Conservation (phyloP, 164 flowering plant species). For the Tetrastigma voinierianum region DNA sequence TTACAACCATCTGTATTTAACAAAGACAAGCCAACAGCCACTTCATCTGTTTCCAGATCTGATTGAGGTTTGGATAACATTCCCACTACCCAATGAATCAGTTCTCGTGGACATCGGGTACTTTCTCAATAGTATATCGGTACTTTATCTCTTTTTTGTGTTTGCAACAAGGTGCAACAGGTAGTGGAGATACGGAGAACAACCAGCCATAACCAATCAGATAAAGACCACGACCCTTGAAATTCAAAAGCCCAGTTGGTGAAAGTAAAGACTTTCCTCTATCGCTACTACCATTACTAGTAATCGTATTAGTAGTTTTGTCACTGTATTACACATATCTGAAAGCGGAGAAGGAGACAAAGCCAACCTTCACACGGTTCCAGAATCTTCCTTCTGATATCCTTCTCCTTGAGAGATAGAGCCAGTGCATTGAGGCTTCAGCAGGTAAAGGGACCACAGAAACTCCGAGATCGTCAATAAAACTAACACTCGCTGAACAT, state of each 20-base stretch:
- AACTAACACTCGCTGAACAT: slow-evolving; percentile 9
- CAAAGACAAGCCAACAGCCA: slow-evolving; percentile 16
- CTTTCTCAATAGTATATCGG: slow-evolving; percentile 6
- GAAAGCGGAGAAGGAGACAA: slow-evolving; percentile 12
- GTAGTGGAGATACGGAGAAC: slow-evolving; percentile 17
- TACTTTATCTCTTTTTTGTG: slow-evolving; percentile 19
- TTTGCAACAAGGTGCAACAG: slow-evolving; percentile 13
- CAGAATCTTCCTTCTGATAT: slow-evolving; percentile 20
- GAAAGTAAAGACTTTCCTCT: slow-evolving; percentile 24
- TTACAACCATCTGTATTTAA: slow-evolving; percentile 14
- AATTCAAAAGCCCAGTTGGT: slow-evolving; percentile 21
- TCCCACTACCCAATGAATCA: slow-evolving; percentile 52
- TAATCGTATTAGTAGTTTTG: not conserved
- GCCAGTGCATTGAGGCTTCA: slow-evolving; percentile 77
- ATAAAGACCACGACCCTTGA: slow-evolving; percentile 18
- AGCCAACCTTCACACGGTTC: slow-evolving; percentile 3
- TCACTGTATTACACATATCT: slow-evolving; percentile 16
- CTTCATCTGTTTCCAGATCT: slow-evolving; percentile 43
- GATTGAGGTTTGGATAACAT: slow-evolving; percentile 69
- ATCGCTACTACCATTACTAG: not conserved
- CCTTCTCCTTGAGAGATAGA: slow-evolving; percentile 46
- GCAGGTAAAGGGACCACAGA: slow-evolving; percentile 44
- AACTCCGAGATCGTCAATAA: slow-evolving; percentile 11
- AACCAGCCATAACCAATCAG: slow-evolving; percentile 13
- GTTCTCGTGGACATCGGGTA: slow-evolving; percentile 37